Base-by-base conservation (phyloP, 2,329 filamentous ascomycete species). In the Sporothrix curviconia region DNA sequence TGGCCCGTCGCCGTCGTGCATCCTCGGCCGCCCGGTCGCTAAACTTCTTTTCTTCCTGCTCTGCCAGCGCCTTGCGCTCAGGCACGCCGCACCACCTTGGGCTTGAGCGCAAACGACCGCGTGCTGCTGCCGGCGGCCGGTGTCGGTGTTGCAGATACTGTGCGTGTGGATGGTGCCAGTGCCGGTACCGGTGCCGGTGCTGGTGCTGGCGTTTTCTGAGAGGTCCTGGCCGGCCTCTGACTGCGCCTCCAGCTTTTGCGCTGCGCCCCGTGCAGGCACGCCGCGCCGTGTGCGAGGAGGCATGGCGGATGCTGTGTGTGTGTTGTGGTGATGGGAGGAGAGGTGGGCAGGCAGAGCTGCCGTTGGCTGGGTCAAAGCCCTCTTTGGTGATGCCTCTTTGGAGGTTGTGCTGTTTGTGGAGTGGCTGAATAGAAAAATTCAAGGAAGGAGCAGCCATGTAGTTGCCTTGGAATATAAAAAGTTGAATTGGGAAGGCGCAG, bases 51-150 rank as follows among this genome's bases (percentile, higher is more conserved):
- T 63, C 59, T 61, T 65, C 73, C 65, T 68, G 71, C 63, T 66
- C 70, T 58, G 63, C 74, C 37, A 67, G 67, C 59, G 65, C 71
- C 55, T 64, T 69, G 59, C 65, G 71, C 65, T 68, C 74, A 46
- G 25, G 65, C 66, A 14, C 70, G 62, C 22, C 70, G 66, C 17
- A 71, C 64, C 2, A 61, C 68, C 56, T 69, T 71, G 7, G 71
- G 71, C 36, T 67, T 67, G 54, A 72, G 67, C 15, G 66, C 68
- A 40, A 62, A 60, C 3, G 59, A 62, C 30, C 59, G 61, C 3
- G 40, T n/a, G n/a, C 12, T 2, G 32, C 46, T 3, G 36, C 44
- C 8, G 40, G 14, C 25, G 4, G 34, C n/a, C 8, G 47, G 34
- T n/a, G 28, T 28, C 7, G 56, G 22, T 14, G 56, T 39, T 49